Base-by-base conservation (phyloP, 805 yeast species). In the Myxozyma kluyveri region DNA sequence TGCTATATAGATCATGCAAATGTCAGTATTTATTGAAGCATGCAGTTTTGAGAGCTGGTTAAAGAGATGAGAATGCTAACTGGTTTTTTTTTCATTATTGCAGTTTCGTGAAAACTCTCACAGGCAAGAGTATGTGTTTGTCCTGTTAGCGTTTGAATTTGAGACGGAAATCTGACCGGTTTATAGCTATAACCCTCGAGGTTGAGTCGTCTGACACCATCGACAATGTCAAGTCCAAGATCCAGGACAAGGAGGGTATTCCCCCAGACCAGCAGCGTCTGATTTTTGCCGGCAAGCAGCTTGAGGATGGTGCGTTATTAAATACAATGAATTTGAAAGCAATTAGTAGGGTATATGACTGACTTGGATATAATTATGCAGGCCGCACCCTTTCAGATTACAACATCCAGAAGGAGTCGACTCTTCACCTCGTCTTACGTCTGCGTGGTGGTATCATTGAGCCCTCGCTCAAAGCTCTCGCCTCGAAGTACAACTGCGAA, bases 191-290 rank as follows among this genome's bases (percentile, higher is more conserved):
- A 80, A 89, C 96, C 84, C 86, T 89, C 72, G 96, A 89, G 83
- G 97, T 89, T 74, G 97, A 89, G 83, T 88, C 96, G 69, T 87
- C 96, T 70, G 97, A 89, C 85, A 88, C 96, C 73, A 89, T 89
- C 78, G 96, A 90, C 86, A 89, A 89, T 73, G 96, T 89, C 83
- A 89, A 90, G 83, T 83, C 96, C 74, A 90, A 90, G 85, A 90
- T 89, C 77, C 96, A 88, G 80, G 96, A 91, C 84, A 90, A 90
- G 84, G 98, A 91, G 78, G 97, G 97, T 74, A 91, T 91, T 67
- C 98, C 98, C 76, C 97, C 98, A 71, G 97, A 91, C 79, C 98
- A 91, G 78, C 98, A 91, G 81, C 88, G 99, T 82, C 86, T 93
- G 72, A 91, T 91, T 83, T 91, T 93, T 73, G 98, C 98, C 73